Base-by-base conservation (phyloP, 2,329 filamentous ascomycete genomes). In the Colletotrichum paranaense region DNA sequence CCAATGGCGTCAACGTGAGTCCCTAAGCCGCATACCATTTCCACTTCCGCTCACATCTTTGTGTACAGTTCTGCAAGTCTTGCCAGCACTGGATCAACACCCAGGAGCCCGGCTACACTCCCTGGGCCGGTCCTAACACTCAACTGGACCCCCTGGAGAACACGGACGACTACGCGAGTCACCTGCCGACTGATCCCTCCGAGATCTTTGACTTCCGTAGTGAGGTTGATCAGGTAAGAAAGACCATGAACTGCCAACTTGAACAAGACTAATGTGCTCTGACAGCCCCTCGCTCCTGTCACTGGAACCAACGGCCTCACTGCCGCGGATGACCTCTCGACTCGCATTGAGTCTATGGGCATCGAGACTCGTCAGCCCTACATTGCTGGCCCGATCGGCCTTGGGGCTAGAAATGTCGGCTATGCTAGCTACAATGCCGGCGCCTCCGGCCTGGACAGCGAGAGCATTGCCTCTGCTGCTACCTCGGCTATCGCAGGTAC, bases 11-110 rank as follows among this genome's bases (percentile, higher is more conserved):
- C 4, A 76, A 76, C 24, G 83, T 84, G 68, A 76, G 82, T 75
- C 6, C 1, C 35, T 4, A 8, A 35, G 19, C 1, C 6, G 49
- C 14, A 14, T 22, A n/a, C 2, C 5, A n/a, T n/a, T n/a, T 8
- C 11, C 28, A 12, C 5, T 60, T 56, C 26, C 28, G 19, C n/a
- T 53, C 35, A 62, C 5, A 68, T 16, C 1, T 24, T 24, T n/a
- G 28, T 22, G 1, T 7, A 1, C 5, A 85, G 83, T 75, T 76
- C 46, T 85, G 83, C 73, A 77, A 72, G 53, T 74, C 76, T 67
- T 85, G 83, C 65, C 77, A 76, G 11, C 81, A 79, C 4, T 85
- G 83, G 83, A 77, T 68, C 0, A 80, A 82, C 38, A 80, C 78
- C 1, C 82, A 84, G 52, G 83, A 85, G 42, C 79, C 79, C 0